These are phyloP conservation scores for Histomonas meleagridis DNA, from an alignment of 208 protist species.

Conservation along the genomic window DNA sequence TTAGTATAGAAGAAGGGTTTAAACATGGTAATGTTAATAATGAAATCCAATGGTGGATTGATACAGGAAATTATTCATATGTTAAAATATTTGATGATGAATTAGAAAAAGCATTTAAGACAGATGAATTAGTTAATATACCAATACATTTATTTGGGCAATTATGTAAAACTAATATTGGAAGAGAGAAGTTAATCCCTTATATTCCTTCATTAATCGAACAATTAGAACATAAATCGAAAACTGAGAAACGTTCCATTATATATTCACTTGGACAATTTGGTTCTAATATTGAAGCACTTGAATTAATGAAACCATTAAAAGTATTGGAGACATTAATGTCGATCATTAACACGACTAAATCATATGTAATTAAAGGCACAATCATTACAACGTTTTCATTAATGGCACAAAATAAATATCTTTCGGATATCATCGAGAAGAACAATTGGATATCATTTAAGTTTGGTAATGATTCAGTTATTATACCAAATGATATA, in stretches of 20 bases:
- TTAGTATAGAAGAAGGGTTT: not conserved
- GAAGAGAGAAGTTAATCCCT: not conserved
- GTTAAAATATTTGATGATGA: not conserved
- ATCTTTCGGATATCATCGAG: not conserved
- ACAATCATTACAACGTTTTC: not conserved
- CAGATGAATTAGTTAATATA: not conserved
- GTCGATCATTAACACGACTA: not conserved
- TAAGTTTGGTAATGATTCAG: not conserved
- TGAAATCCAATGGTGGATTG: not conserved
- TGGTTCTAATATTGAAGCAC: not conserved
- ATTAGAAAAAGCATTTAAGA: not conserved
- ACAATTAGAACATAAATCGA: not conserved
- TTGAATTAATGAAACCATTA: not conserved
- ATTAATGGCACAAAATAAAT: not conserved
- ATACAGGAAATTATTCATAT: not conserved
- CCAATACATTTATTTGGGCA: not conserved
- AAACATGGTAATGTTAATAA: not conserved
- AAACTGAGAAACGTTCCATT: not conserved
- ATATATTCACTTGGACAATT: slow-evolving; percentile 1
- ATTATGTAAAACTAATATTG: not conserved
- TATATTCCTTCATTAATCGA: not conserved
- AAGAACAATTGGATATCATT: not conserved
- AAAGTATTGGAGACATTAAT: not conserved
- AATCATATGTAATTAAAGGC: not conserved
- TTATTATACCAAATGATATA: not conserved